Evolutionary conservation across 768 basidiomycete species (phyloP).

Genomic region (Sporobolomyces pararoseus): DNA sequence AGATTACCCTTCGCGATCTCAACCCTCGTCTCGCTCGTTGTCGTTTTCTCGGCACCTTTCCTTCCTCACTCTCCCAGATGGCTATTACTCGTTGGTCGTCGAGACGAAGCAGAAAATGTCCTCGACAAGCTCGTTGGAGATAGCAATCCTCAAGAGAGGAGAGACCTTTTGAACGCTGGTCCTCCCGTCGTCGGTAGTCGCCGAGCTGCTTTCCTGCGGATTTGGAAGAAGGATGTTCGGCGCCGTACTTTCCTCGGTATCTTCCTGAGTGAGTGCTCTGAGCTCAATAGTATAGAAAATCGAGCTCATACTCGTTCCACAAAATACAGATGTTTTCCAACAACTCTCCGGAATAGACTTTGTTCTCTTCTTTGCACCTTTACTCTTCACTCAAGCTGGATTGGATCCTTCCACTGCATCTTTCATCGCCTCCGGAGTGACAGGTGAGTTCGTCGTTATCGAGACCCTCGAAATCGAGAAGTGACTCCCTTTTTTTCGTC

Average conservation of each 20-base stretch:
- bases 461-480: background rate
- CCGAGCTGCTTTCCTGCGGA: constrained; percentile 38
- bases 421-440: constrained; percentile 57
- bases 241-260: constrained; percentile 52
- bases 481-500: background rate
- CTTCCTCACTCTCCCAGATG: constrained; percentile 53
- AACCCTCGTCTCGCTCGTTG: constrained; percentile 17
- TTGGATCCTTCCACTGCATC: constrained; percentile 54
- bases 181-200: background rate
- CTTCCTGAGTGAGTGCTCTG: constrained; percentile 47
- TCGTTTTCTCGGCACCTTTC: constrained; percentile 48
- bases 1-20: constrained; percentile 50
- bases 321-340: constrained; percentile 26
- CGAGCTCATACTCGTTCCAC: too few relatives aligned
- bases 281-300: too few relatives aligned
- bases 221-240: constrained; percentile 43
- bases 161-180: constrained; percentile 18
- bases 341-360: constrained; percentile 46
- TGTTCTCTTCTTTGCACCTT: constrained; percentile 45
- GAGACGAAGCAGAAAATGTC: constrained; percentile 48
- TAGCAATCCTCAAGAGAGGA: constrained; percentile 47
- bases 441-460: constrained; percentile 50
- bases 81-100: constrained; percentile 50
- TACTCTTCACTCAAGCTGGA: constrained; percentile 45
- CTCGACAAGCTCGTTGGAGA: constrained; percentile 45